phyloP scores from a whole-genome alignment of 192 early-diverging fungal species.

The Gryganskiella cystojenkinii region DNA sequence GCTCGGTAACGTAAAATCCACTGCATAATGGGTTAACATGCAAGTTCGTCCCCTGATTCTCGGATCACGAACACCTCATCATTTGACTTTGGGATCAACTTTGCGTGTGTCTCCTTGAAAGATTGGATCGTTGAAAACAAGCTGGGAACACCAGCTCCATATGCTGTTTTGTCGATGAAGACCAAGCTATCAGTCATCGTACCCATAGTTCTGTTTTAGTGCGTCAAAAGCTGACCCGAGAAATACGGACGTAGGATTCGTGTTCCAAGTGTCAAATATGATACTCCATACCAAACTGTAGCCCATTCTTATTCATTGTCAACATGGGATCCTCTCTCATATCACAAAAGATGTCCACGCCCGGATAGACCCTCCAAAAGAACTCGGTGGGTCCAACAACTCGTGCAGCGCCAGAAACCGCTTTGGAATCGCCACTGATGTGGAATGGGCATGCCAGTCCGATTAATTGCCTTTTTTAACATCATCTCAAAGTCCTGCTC shows the following conservation, averaged over 20 bases:
- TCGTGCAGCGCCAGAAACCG: too few species aligned
- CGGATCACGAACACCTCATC: conserved; percentile 24
- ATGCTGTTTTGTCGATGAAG: conserved; percentile 29
- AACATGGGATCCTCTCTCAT: conserved; percentile 69
- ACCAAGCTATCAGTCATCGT: too few species aligned
- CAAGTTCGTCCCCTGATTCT: conserved; percentile 16
- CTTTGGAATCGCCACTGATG: too few species aligned
- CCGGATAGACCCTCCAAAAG: too few species aligned
- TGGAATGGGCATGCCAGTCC: too few species aligned
- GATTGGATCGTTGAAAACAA: conserved; percentile 51
- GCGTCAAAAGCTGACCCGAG: too few species aligned
- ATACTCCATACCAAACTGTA: conserved; percentile 54
- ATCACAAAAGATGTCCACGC: conserved; percentile 66
- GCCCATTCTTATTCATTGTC: conserved; percentile 62
- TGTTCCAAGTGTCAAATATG: background rate
- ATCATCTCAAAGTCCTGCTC: conserved; percentile 12
- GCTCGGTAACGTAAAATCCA: too few species aligned
- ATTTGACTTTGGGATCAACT: conserved; percentile 15
- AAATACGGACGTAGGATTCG: background rate
- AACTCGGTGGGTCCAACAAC: too few species aligned
- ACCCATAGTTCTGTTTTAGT: too few species aligned
- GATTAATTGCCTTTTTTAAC: too few species aligned
- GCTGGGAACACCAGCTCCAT: conserved; percentile 56
- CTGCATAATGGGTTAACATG: too few species aligned
- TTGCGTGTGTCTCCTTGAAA: conserved; percentile 13